Evolutionary conservation across 1,284 basidiomycete species (phyloP), one percentile per base, ranked within the genome.

Genomic region (Sporisorium sorghi): DNA sequence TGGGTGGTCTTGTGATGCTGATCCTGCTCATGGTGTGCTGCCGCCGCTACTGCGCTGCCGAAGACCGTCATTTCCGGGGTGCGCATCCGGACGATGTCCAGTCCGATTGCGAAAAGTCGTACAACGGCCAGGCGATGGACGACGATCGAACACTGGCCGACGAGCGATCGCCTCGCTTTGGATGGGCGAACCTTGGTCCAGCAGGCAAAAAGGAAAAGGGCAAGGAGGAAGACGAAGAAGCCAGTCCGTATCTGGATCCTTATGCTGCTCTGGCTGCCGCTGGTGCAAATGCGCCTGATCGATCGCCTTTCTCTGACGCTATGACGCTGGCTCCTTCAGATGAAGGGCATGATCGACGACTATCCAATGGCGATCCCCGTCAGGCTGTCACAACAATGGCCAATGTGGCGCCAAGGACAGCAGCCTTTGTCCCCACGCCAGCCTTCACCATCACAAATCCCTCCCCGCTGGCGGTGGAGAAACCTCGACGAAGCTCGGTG

Each of bases 1-100:
- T 71, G 3, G 79, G 78, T n/a, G 80, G 77, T 11, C 30, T 80
- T 1, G 28, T 75, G 39, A 49, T 71, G 58, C 56, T 80, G 21
- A 60, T 80, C 44, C 24, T 77, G 28, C 61, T 82, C 28, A 71
- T 82, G 52, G 46, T 80, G 28, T 73, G 73, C 58, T 80, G 77
- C 33, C 72, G 77, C 26, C 63, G 73, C 32, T 65, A 53, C 40
- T 72, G 69, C 39, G 72, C 78, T 17, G 75, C 60, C 15, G 77
- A 80, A 37, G 77, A 76, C 19, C 62, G 71, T 44, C 59, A 67
- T 26, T 59, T 59, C 62, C 52, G 72, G 10, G 63, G 69, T 19
- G 58, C 44, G 11, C 42, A 64, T 44, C 55, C 59, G 5, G 64
- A 73, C 21, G 64, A 62, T 14, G 35, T 12, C 10, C 39, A 19